phyloP scores from a whole-genome alignment of 2,329 filamentous ascomycete genomes.

The Juglanconis oblonga region DNA sequence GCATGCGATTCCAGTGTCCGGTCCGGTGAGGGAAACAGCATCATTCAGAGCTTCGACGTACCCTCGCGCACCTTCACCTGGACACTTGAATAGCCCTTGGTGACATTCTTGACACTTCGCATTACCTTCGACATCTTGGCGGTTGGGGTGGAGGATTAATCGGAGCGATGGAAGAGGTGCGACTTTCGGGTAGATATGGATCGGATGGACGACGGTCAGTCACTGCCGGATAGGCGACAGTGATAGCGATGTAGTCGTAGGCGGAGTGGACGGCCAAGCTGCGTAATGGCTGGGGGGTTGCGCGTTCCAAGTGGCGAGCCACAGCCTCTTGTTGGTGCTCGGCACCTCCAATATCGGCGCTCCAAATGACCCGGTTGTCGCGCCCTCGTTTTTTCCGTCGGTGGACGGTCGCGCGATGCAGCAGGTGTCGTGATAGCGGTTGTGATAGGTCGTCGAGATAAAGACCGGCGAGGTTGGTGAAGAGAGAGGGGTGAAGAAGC shows the following conservation, averaged over 20 bases:
- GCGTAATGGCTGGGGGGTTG: constrained; percentile 7
- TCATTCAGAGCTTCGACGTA: constrained; percentile 40
- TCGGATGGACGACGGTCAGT: not conserved
- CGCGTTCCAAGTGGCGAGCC: constrained; percentile 12
- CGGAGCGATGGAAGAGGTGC: not conserved
- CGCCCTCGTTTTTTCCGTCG: not conserved
- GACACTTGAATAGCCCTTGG: constrained; percentile 93
- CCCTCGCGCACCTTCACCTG: constrained; percentile 99
- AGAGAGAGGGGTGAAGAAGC: not conserved
- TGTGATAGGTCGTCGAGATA: constrained; percentile 5
- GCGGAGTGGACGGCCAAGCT: constrained; percentile 2
- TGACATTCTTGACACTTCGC: constrained; percentile 97
- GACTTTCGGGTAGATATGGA: not conserved
- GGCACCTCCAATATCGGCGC: not conserved
- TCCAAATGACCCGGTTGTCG: not conserved
- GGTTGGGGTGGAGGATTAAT: constrained; percentile 17
- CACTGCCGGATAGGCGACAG: not conserved
- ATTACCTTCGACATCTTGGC: constrained; percentile 90
- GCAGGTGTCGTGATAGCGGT: not conserved
- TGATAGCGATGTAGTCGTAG: constrained; percentile 4
- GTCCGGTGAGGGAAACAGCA: not conserved
- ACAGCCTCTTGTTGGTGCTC: constrained; percentile 4
- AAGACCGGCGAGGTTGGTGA: not conserved
- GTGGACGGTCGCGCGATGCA: not conserved
- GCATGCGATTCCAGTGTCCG: constrained; percentile 17